A percentile compares a stretch with the other conserved stretches of the same genome.
These are phyloP conservation scores for Candida parachauliodes DNA, from an alignment of 805 yeast genomes.

Conservation along the genomic window DNA sequence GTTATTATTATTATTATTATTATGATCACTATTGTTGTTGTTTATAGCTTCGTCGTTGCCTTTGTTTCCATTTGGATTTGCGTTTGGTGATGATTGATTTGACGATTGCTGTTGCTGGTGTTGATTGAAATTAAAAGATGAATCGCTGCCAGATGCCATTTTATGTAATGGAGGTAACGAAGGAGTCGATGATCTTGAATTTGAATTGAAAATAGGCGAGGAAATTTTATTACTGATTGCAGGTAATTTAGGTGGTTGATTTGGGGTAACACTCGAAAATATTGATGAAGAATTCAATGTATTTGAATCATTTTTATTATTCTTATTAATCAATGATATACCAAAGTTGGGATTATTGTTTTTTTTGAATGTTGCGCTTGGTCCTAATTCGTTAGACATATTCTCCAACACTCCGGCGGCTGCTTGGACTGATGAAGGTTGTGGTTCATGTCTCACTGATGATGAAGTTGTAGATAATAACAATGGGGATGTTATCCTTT, in stretches of 20 bases:
- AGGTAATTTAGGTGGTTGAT: slow-evolving; percentile 24
- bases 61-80: not conserved
- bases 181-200: slow-evolving; percentile 17
- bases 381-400: slow-evolving; percentile 43
- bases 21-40: slow-evolving; percentile 7
- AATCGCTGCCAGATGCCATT: slow-evolving; percentile 1
- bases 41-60: slow-evolving; percentile 10
- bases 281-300: slow-evolving; percentile 18
- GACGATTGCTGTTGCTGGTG: slow-evolving; percentile 10
- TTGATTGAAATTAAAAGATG: not conserved
- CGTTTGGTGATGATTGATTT: not conserved
- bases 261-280: slow-evolving; percentile 33
- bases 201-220: slow-evolving; percentile 48
- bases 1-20: slow-evolving; percentile 11
- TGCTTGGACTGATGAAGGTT: slow-evolving; percentile 21
- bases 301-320: slow-evolving; percentile 12
- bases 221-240: slow-evolving; percentile 28
- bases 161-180: slow-evolving; percentile 11
- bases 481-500: slow-evolving; percentile 62
- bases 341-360: slow-evolving; percentile 6
- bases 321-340: slow-evolving; percentile 35
- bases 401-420: slow-evolving; percentile 45
- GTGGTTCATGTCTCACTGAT: slow-evolving; percentile 29
- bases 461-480: slow-evolving; percentile 49
- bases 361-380: slow-evolving; percentile 37